phyloP scores from a whole-genome alignment of 2,329 filamentous ascomycete genomes.

The Leptographium wingfieldii region DNA sequence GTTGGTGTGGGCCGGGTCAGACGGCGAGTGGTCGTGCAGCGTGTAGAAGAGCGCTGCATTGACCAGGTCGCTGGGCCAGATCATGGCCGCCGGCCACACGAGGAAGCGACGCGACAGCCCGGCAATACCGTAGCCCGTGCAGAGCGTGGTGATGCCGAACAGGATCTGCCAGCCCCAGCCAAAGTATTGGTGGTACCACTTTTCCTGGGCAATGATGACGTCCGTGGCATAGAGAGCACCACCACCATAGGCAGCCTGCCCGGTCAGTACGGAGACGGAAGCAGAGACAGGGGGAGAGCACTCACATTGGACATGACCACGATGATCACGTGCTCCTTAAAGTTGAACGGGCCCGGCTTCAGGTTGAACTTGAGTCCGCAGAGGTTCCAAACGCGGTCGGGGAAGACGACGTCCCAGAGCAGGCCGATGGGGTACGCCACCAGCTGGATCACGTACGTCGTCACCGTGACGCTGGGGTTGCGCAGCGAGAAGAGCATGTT shows the following conservation, averaged over 20 bases:
- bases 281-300: background rate
- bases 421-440: conserved; percentile 47
- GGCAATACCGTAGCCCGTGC: conserved; percentile 52
- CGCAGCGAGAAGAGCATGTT: conserved; percentile 48
- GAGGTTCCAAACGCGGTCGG: conserved; percentile 36
- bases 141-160: conserved; percentile 46
- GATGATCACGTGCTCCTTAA: conserved; percentile 49
- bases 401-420: conserved; percentile 42
- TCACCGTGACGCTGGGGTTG: conserved; percentile 45
- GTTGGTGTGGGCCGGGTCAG: conserved; percentile 36
- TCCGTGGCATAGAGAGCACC: conserved; percentile 44
- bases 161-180: conserved; percentile 48
- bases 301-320: conserved; percentile 52
- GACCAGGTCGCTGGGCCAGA: conserved; percentile 49
- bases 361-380: conserved; percentile 43
- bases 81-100: conserved; percentile 49
- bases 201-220: conserved; percentile 35
- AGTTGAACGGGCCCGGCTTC: conserved; percentile 45
- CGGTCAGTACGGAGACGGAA: conserved; percentile 5
- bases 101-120: conserved; percentile 47
- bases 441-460: conserved; percentile 50
- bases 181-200: conserved; percentile 39
- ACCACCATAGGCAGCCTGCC: conserved; percentile 43
- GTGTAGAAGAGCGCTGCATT: conserved; percentile 51
- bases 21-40: conserved; percentile 46